phyloP scores from a whole-genome alignment of 1,284 basidiomycete genomes.

The Amylostereum chailletii region DNA sequence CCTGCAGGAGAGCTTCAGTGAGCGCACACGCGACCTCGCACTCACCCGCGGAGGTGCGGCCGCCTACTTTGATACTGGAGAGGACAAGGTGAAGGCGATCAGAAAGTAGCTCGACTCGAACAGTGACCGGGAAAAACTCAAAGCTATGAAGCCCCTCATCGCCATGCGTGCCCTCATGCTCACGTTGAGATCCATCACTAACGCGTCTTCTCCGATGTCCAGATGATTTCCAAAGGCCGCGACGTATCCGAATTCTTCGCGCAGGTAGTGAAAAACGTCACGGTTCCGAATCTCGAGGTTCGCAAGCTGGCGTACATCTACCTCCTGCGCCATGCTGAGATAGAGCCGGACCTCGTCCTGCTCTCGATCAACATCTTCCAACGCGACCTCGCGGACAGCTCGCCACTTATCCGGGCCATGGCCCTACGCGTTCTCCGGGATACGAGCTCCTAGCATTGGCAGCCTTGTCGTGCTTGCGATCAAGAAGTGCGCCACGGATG shows the following conservation, averaged over 20 bases:
- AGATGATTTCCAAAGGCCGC: conserved; percentile 88
- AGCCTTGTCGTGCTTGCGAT: conserved; percentile 83
- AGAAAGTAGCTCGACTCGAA: conserved; percentile 79
- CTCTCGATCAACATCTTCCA: conserved; percentile 99
- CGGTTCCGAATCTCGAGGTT: conserved; percentile 85
- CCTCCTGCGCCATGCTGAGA: conserved; percentile 86
- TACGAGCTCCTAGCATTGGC: conserved; percentile 83
- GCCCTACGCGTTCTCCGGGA: conserved; percentile 90
- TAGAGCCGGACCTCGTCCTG: conserved; percentile 90
- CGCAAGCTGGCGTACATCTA: conserved; percentile 98
- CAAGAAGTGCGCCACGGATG: conserved; percentile 84
- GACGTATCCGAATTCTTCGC: conserved; percentile 91
- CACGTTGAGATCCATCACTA: too few relatives aligned
- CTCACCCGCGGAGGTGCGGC: conserved; percentile 46
- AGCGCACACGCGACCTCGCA: conserved; percentile 66
- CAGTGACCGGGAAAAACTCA: conserved; percentile 82
- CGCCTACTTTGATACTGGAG: conserved; percentile 56
- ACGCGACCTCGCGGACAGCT: conserved; percentile 88
- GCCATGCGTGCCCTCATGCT: too few relatives aligned
- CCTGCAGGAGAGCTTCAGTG: conserved; percentile 71
- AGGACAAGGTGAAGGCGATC: conserved; percentile 73
- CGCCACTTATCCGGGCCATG: conserved; percentile 91
- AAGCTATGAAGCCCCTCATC: conserved; percentile 89
- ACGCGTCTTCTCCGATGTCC: too few relatives aligned
- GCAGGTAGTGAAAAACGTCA: conserved; percentile 91